phyloP scores from a whole-genome alignment of 2,329 filamentous ascomycete genomes.

The Microdochium trichocladiopsis region DNA sequence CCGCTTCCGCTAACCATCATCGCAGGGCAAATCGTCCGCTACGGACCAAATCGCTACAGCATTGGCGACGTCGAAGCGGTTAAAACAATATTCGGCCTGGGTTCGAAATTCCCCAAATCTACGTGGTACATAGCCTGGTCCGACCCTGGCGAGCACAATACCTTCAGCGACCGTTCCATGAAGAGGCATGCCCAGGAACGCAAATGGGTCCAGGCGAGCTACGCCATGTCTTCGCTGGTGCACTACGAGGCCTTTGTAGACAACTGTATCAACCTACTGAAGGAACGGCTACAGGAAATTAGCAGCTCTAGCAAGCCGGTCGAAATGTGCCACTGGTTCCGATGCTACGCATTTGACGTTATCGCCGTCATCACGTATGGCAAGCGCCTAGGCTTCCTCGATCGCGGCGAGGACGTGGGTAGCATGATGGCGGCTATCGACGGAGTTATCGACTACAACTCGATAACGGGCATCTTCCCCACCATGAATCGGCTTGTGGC shows the following conservation, averaged over 20 bases:
- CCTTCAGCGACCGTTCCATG: conserved; percentile 21
- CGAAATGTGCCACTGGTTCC: conserved; percentile 25
- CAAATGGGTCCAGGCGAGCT: conserved; percentile 17
- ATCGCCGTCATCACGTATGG: conserved; percentile 26
- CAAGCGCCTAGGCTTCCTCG: conserved; percentile 26
- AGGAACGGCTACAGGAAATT: conserved; percentile 18
- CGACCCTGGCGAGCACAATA: conserved; percentile 10
- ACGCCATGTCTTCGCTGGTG: conserved; percentile 23
- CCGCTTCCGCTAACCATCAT: too few species aligned
- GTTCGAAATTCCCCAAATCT: conserved; percentile 23
- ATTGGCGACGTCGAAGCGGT: conserved; percentile 30
- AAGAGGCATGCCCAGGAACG: conserved; percentile 16
- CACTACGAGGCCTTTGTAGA: conserved; percentile 25
- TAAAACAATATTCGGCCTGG: conserved; percentile 33
- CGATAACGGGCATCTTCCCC: conserved; percentile 14
- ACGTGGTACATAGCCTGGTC: conserved; percentile 21
- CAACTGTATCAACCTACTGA: conserved; percentile 19
- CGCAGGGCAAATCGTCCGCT: conserved; percentile 32
- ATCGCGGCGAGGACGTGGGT: conserved; percentile 22
- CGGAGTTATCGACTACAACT: conserved; percentile 12
- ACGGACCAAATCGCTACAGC: conserved; percentile 39
- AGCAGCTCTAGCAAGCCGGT: conserved; percentile 7
- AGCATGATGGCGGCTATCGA: conserved; percentile 17
- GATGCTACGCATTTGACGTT: conserved; percentile 33
- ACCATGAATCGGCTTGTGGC: conserved; percentile 7